These are phyloP conservation scores for Prunus davidiana DNA, from an alignment of 306 rosid genomes.

Conservation along the genomic window DNA sequence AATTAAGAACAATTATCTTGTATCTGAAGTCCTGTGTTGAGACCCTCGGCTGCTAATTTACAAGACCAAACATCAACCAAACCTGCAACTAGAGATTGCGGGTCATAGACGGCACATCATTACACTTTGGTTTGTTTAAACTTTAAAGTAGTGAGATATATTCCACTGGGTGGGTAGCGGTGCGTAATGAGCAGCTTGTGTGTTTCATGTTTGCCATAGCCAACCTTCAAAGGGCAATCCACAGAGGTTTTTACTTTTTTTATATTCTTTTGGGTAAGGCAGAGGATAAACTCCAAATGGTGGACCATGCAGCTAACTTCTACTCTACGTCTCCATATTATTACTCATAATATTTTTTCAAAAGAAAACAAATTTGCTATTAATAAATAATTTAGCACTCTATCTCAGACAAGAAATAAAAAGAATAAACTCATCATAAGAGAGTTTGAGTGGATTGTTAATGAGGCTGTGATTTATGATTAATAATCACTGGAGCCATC, in stretches of 20 bases:
- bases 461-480: conserved; percentile 2
- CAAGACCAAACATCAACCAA: background rate
- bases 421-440: too few relatives aligned
- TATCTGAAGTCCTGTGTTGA: too few relatives aligned
- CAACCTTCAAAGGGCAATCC: background rate
- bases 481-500: conserved; percentile 21
- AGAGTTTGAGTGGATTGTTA: background rate
- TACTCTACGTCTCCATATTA: background rate
- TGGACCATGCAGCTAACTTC: conserved; percentile 5
- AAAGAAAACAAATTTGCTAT: too few relatives aligned
- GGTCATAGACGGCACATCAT: conserved; percentile 46
- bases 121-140: background rate
- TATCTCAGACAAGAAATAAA: too few relatives aligned
- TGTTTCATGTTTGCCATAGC: background rate
- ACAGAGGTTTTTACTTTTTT: background rate
- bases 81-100: conserved; percentile 22
- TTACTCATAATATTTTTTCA: background rate
- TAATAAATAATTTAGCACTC: too few relatives aligned
- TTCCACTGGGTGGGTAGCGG: background rate
- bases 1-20: background rate
- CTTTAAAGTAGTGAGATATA: background rate
- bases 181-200: background rate
- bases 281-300: background rate
- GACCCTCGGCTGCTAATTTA: too few relatives aligned
- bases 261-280: background rate